Percentiles rank a stretch among this genome's conserved stretches.
Conservation (phyloP, 1,284 basidiomycete genomes). For the Ustilago sp. region DNA sequence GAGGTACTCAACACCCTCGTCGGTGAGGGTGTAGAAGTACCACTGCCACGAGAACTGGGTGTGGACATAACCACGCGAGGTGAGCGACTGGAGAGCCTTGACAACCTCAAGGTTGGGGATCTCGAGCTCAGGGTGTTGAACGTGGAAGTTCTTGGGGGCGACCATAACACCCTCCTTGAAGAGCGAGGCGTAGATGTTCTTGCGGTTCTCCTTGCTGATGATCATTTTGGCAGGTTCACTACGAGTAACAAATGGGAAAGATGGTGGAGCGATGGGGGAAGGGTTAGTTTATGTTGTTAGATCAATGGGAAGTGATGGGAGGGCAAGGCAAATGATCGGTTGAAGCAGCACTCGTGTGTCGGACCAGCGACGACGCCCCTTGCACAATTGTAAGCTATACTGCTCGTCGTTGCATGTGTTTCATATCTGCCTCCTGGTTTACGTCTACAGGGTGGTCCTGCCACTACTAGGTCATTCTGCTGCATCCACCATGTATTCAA, state of each 20-base stretch:
- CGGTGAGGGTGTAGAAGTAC: constrained; percentile 70
- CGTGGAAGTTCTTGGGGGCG: constrained; percentile 99
- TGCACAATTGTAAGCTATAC: background rate
- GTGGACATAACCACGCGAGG: constrained; percentile 94
- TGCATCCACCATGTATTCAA: too few relatives aligned
- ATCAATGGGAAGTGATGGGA: background rate
- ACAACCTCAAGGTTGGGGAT: constrained; percentile 98
- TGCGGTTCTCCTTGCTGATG: constrained; percentile 69
- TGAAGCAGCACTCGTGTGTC: too few relatives aligned
- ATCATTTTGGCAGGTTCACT: constrained; percentile 58
- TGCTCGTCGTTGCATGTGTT: too few relatives aligned
- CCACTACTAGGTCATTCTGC: too few relatives aligned
- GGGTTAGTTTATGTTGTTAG: constrained; percentile 16
- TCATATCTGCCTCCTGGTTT: too few relatives aligned
- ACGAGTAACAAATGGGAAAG: background rate
- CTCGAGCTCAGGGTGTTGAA: constrained; percentile 96
- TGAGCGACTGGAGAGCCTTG: constrained; percentile 98
- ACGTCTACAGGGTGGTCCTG: too few relatives aligned
- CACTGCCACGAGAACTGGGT: constrained; percentile 78
- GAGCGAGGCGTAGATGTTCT: constrained; percentile 68
- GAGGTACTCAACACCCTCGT: constrained; percentile 69
- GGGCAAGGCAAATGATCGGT: constrained; percentile 1
- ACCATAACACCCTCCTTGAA: constrained; percentile 84
- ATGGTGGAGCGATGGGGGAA: background rate
- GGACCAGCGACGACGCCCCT: background rate